Percentiles rank a stretch among this genome's conserved stretches.
Conservation (phyloP, 2,329 filamentous ascomycete species). For the Harringtonia aguacate region DNA sequence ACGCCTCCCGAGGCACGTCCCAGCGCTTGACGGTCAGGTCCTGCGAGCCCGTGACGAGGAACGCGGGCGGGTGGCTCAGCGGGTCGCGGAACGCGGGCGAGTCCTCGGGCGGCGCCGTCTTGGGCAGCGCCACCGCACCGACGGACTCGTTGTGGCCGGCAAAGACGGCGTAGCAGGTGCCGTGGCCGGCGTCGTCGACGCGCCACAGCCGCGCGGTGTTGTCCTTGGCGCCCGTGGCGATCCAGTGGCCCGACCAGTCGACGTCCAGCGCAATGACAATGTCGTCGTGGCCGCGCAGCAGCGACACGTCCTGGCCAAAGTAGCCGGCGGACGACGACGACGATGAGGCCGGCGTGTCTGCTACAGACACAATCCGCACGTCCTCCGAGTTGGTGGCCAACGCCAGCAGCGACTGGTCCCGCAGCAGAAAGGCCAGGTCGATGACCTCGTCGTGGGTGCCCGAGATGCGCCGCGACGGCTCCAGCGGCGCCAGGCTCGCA, state of each 20-base stretch:
- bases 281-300: conserved; percentile 84
- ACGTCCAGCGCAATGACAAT: conserved; percentile 92
- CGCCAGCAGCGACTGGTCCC: conserved; percentile 71
- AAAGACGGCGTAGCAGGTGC: conserved; percentile 42
- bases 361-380: conserved; percentile 65
- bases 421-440: conserved; percentile 77
- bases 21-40: conserved; percentile 93
- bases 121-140: conserved; percentile 77
- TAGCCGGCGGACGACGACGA: conserved; percentile 35
- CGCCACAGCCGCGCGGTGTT: conserved; percentile 89
- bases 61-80: conserved; percentile 68
- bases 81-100: conserved; percentile 65
- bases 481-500: conserved; percentile 23
- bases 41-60: conserved; percentile 84
- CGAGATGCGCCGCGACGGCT: conserved; percentile 67
- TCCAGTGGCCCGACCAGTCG: conserved; percentile 96
- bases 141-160: conserved; percentile 91
- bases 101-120: conserved; percentile 52
- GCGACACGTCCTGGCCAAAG: conserved; percentile 81
- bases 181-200: conserved; percentile 36
- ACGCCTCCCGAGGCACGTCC: conserved; percentile 58
- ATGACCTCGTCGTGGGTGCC: conserved; percentile 98
- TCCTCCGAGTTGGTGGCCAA: conserved; percentile 94
- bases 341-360: not conserved
- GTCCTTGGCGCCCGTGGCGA: conserved; percentile 92